Evolutionary conservation across 805 yeast species (phyloP).

Genomic region (Yarrowia keelungensis): DNA sequence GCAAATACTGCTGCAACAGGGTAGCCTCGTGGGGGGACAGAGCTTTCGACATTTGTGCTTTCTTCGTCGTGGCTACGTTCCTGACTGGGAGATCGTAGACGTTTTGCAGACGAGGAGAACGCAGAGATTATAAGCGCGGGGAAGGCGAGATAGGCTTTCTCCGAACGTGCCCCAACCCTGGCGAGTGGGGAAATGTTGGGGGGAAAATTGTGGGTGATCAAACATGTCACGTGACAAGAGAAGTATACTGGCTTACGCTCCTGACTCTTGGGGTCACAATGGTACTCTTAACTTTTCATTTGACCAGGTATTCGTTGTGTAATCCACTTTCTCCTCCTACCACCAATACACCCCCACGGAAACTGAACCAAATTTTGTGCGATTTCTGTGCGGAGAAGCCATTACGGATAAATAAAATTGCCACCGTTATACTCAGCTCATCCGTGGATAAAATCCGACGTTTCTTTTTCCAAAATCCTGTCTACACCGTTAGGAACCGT

Average conservation of each 20-base stretch:
- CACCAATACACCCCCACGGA: background rate
- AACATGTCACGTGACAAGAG: no score
- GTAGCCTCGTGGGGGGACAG: conserved; percentile 39
- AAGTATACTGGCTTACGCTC: no score
- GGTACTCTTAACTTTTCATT: no score
- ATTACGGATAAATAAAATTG: no score
- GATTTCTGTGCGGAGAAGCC: no score
- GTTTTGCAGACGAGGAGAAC: background rate
- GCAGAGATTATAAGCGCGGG: conserved; percentile 37
- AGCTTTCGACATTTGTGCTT: conserved; percentile 23
- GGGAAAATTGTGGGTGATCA: background rate
- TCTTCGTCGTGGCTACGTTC: background rate
- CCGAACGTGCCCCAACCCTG: conserved; percentile 36
- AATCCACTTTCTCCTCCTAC: no score
- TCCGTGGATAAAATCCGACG: background rate
- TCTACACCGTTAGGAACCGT: background rate
- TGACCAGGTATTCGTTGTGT: no score
- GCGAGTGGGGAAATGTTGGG: conserved; percentile 29
- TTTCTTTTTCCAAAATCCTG: background rate
- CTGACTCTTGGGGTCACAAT: no score
- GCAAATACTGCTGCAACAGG: conserved; percentile 45
- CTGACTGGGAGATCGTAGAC: background rate
- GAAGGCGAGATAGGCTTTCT: conserved; percentile 23
- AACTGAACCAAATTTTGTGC: background rate
- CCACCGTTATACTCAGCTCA: background rate